Base-by-base conservation (phyloP, 306 rosid genomes). In the Trichosanthes cucumerina region DNA sequence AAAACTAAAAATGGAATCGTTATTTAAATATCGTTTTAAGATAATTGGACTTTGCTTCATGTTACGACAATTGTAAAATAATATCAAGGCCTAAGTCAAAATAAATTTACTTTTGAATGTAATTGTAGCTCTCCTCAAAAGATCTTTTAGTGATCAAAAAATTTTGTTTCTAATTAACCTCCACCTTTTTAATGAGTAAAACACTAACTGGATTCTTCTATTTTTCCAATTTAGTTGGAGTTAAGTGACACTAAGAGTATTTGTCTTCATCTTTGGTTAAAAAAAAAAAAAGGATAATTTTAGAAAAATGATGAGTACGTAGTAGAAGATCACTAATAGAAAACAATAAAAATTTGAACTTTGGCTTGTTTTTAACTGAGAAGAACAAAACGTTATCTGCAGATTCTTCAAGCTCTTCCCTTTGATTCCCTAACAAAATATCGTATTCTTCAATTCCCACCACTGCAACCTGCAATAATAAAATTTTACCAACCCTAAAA, bases 311-410 rank as follows among this genome's bases (percentile, higher is more conserved):
- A 58, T 24, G 36, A 16, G 65, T n/a, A 7, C 59, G 66, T 59
- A 59, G 34, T 26, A 11, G 36, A 59, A 59, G 39, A 13, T 26
- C 2, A n/a, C 33, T 28, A 16, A 7, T n/a, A 56, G 28, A 21
- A 56, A 56, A 21, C 26, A 56, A 36, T 9, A 65, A 68, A 63
- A 70, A 43, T 1, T 12, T 44, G 36, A 70, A 70, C 3, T 70
- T 70, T 70, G 18, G 56, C 11, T 14, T 0, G 28, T 43, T 43
- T 44, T 70, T 69, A 11, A 43, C 38, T 70, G 12, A 44, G 54
- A 24, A 12, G 38, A 70, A 23, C 76, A 70, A 70, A 70, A 70
- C 56, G 75, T 43, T 69, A 43, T 43, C 36, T 69, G 75, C 75
- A 69, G 75, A 69, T 12, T 36, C 26, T 36, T 39, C 33, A 60